Base-by-base conservation (phyloP, 1,139 yeast genomes). In the Protomyces gravidus region DNA sequence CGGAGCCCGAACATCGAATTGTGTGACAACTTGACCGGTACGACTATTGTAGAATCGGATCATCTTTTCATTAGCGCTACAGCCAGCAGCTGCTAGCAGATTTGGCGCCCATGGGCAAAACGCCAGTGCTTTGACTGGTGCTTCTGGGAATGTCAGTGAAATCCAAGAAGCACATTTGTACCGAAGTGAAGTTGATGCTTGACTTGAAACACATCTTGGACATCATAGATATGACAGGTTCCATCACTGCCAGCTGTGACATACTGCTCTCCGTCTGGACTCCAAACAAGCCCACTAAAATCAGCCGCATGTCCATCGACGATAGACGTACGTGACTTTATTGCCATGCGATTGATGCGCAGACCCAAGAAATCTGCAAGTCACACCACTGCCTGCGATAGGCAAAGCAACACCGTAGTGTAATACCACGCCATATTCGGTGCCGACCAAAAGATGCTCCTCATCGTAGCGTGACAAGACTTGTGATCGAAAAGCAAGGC, bases 31-130 rank as follows among this genome's bases (percentile, higher is more conserved):
- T 0, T 92, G 84, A 0, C 96, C 96, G 0, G 92, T 77, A 2
- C 74, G 73, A 0, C 92, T 79, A 70, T 90, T 95, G 96, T 96
- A 89, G 68, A 89, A 87, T 58, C 89, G 75, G 19, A 84, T 75
- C 30, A 85, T 81, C 61, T 90, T 81, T 71, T 90, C 97, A 3
- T 94, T 89, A 0, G 96, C 86, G 32, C 97, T 97, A 30, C 97
- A 97, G 2, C 97, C 90, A 0, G 89, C 83, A 0, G 89, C 83
- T 15, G 87, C 89, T 32, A 85, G 72, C 36, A 85, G 70, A 56
- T 79, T 75, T 30, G 80, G 78, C 64, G 81, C 80, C 78, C 81
- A 82, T 0, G 89, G 89, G 68, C 89, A 84, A 76, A 83, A 85
- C 30, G 85, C 80, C 61, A 85, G 71, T 0, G 90, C 89, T 69